Percentiles rank a stretch among this genome's conserved stretches.
Conservation (phyloP, 2,329 filamentous ascomycete genomes). For the Fusarium sp. region DNA sequence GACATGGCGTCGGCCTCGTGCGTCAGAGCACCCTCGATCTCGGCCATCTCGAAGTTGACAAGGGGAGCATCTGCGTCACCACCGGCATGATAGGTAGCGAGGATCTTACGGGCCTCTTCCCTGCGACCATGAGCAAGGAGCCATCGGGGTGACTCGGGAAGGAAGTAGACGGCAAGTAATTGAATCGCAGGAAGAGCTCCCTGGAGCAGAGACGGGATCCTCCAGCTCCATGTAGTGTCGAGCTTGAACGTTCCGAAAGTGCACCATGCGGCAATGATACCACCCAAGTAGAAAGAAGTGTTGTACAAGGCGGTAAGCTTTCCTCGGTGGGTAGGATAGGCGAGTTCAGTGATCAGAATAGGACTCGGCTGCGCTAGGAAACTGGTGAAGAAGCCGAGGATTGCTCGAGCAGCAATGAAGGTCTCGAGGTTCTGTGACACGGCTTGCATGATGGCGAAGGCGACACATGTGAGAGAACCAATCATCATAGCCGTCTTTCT, state of each 20-base stretch:
- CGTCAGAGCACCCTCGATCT: slow-evolving; percentile 54
- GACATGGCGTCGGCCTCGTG: slow-evolving; percentile 49
- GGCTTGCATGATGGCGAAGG: slow-evolving; percentile 50
- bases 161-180: slow-evolving; percentile 41
- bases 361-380: slow-evolving; percentile 51
- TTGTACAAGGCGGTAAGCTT: slow-evolving; percentile 52
- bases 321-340: slow-evolving; percentile 51
- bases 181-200: slow-evolving; percentile 41
- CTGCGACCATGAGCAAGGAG: slow-evolving; percentile 51
- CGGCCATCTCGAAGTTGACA: slow-evolving; percentile 56
- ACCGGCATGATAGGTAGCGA: slow-evolving; percentile 57
- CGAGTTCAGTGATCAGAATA: slow-evolving; percentile 51
- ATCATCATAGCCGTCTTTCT: slow-evolving; percentile 53
- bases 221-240: slow-evolving; percentile 43
- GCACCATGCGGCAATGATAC: slow-evolving; percentile 48
- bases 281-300: slow-evolving; percentile 48
- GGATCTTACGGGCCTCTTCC: slow-evolving; percentile 53
- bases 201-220: slow-evolving; percentile 47
- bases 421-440: slow-evolving; percentile 41
- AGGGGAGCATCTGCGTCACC: slow-evolving; percentile 55
- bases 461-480: slow-evolving; percentile 50
- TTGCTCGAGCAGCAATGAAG: slow-evolving; percentile 49
- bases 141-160: slow-evolving; percentile 48
- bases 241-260: slow-evolving; percentile 47
- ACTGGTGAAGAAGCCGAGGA: slow-evolving; percentile 50